These are phyloP conservation scores for Coemansia sp. DNA, from an alignment of 192 early-diverging fungal species.

Conservation along the genomic window DNA sequence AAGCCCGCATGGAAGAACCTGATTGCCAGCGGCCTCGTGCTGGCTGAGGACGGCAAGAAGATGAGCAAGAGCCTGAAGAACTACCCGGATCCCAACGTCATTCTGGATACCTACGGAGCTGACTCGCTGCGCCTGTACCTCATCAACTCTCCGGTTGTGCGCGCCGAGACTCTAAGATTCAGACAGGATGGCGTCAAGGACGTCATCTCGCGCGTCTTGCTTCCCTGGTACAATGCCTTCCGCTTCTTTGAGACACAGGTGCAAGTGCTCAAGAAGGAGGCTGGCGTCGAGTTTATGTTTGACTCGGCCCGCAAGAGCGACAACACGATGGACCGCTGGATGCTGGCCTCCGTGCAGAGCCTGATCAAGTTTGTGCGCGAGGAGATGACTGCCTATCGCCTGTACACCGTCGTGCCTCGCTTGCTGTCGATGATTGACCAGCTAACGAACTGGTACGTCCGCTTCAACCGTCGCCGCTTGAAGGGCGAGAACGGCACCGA, in stretches of 20 bases:
- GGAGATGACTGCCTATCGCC: slow-evolving; percentile 93
- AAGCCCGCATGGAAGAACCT: slow-evolving; percentile 95
- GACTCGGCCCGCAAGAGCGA: slow-evolving; percentile 67
- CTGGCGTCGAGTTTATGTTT: slow-evolving; percentile 73
- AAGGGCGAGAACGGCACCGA: slow-evolving; percentile 93
- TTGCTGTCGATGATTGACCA: slow-evolving; percentile 87
- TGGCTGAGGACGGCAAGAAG: slow-evolving; percentile 98
- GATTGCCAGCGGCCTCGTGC: slow-evolving; percentile 94
- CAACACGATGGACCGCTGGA: slow-evolving; percentile 99
- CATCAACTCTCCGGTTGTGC: slow-evolving; percentile 97
- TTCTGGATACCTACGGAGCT: slow-evolving; percentile 89
- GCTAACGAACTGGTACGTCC: slow-evolving; percentile 98
- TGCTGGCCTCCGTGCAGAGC: slow-evolving; percentile 91
- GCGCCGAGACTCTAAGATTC: slow-evolving; percentile 92
- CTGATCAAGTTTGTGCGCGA: slow-evolving; percentile 89
- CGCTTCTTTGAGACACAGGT: slow-evolving; percentile 94
- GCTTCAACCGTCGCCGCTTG: slow-evolving; percentile 95
- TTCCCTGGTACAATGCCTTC: slow-evolving; percentile 99
- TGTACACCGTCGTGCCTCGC: slow-evolving; percentile 97
- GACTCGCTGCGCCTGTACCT: slow-evolving; percentile 93
- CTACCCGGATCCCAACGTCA: slow-evolving; percentile 86
- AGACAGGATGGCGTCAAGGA: slow-evolving; percentile 98
- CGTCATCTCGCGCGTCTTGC: slow-evolving; percentile 86
- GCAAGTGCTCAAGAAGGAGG: slow-evolving; percentile 81
- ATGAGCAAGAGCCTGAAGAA: slow-evolving; percentile 99